Percentiles rank a stretch among this genome's conserved stretches.
Evolutionary conservation across 768 basidiomycete species (phyloP).

Genomic region (Suillus clintonianus): DNA sequence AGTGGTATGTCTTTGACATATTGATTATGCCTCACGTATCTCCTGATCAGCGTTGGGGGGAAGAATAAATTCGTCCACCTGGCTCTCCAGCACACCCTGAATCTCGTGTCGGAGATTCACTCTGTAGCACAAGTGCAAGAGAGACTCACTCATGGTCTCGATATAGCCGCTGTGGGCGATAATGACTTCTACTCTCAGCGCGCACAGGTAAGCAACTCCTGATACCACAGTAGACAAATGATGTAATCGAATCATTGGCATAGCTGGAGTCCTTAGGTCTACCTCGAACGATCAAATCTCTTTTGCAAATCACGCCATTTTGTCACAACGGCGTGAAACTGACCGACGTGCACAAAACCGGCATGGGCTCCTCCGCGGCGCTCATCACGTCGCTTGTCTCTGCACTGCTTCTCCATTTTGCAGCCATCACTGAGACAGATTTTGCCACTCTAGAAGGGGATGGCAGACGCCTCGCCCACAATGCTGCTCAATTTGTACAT

Average conservation of each 20-base stretch:
- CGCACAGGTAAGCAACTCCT: constrained; percentile 61
- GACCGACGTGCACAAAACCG: constrained; percentile 93
- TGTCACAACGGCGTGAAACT: constrained; percentile 66
- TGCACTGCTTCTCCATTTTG: constrained; percentile 77
- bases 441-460: constrained; percentile 45
- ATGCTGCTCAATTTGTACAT: constrained; percentile 92
- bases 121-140: constrained; percentile 43
- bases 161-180: constrained; percentile 85
- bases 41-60: constrained; percentile 37
- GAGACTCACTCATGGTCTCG: constrained; percentile 54
- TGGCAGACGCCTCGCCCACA: constrained; percentile 75
- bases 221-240: background rate
- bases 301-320: constrained; percentile 77
- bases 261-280: constrained; percentile 68
- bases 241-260: constrained; percentile 8
- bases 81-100: constrained; percentile 77
- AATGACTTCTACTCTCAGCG: constrained; percentile 99
- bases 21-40: constrained; percentile 8
- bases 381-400: constrained; percentile 94
- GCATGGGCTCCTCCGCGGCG: constrained; percentile 95
- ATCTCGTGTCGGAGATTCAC: constrained; percentile 63
- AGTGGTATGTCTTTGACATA: background rate
- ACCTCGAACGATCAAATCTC: constrained; percentile 62
- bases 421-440: constrained; percentile 54
- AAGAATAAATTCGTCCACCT: constrained; percentile 94